These are phyloP conservation scores for Hanseniaspora pseudoguilliermondii DNA, from an alignment of 805 yeast genomes.

Conservation along the genomic window DNA sequence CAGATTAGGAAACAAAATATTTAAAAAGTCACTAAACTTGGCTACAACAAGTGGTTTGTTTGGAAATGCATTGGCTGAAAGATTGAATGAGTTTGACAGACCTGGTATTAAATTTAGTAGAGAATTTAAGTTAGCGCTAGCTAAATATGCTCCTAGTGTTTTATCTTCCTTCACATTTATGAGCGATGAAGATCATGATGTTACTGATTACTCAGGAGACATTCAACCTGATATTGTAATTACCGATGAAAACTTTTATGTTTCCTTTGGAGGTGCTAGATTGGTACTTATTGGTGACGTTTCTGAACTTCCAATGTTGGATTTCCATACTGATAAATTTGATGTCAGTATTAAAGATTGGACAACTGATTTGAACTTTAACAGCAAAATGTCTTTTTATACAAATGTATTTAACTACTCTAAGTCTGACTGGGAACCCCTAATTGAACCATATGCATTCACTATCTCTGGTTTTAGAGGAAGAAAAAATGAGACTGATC, in stretches of 20 bases:
- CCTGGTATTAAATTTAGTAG: constrained; percentile 35
- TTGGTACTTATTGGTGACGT: constrained; percentile 79
- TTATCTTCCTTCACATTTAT: constrained; percentile 21
- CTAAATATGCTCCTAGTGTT: constrained; percentile 59
- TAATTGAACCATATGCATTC: constrained; percentile 77
- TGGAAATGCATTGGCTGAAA: constrained; percentile 13
- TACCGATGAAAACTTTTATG: constrained; percentile 55
- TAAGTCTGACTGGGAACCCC: constrained; percentile 88
- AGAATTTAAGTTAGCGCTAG: constrained; percentile 46
- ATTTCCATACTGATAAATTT: constrained; percentile 61
- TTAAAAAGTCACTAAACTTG: constrained; percentile 55
- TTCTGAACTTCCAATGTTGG: constrained; percentile 79
- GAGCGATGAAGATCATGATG: constrained; percentile 33
- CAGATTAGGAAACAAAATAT: constrained; percentile 58
- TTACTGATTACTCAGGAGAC: constrained; percentile 16
- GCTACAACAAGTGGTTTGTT: constrained; percentile 22
- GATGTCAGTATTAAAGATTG: constrained; percentile 60
- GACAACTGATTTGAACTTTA: constrained; percentile 72
- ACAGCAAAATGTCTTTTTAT: constrained; percentile 48
- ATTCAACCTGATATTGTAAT: constrained; percentile 33
- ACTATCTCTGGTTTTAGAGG: constrained; percentile 52
- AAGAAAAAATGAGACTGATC: constrained; percentile 19
- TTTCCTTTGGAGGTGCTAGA: constrained; percentile 62
- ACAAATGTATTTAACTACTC: constrained; percentile 78
- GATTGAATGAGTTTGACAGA: constrained; percentile 14